A percentile compares a stretch with the other conserved stretches of the same genome.
Evolutionary conservation across 345 rosid species (phyloP).

Genomic region (Triadica sebifera): DNA sequence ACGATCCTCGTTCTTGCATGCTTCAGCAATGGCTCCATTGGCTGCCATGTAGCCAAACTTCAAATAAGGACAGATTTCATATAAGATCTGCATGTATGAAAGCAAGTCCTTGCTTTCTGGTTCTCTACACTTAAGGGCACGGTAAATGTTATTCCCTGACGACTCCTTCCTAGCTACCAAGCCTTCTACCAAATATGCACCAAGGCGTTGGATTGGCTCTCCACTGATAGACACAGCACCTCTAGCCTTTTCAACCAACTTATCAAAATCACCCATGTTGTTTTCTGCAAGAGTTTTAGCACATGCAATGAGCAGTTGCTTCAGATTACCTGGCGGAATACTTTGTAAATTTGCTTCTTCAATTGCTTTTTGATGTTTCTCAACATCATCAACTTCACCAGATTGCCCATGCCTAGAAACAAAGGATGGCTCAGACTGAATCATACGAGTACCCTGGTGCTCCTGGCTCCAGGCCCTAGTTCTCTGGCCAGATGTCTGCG

Average conservation of each 20-base stretch:
- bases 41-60: conserved; percentile 84
- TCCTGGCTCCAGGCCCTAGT: conserved; percentile 36
- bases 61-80: conserved; percentile 71
- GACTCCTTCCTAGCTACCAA: conserved; percentile 60
- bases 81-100: conserved; percentile 57
- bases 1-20: conserved; percentile 53
- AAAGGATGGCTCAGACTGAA: conserved; percentile 36
- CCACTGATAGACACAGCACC: conserved; percentile 47
- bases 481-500: conserved; percentile 35
- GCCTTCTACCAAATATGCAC: conserved; percentile 69
- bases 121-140: conserved; percentile 49
- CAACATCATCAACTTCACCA: conserved; percentile 29
- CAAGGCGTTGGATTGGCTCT: conserved; percentile 65
- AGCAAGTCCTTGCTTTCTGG: conserved; percentile 64
- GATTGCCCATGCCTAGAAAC: conserved; percentile 29
- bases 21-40: conserved; percentile 76
- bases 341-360: conserved; percentile 24
- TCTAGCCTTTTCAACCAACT: conserved; percentile 44
- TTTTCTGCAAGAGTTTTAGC: conserved; percentile 53
- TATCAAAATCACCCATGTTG: conserved; percentile 41
- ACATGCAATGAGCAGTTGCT: conserved; percentile 56
- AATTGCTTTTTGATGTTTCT: conserved; percentile 33
- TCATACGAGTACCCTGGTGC: conserved; percentile 19
- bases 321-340: conserved; percentile 37
- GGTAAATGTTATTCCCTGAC: conserved; percentile 48